Percentiles rank a stretch among this genome's conserved stretches.
Evolutionary conservation across 2,329 filamentous ascomycete species (phyloP).

Genomic region (Ascochyta rabiei): DNA sequence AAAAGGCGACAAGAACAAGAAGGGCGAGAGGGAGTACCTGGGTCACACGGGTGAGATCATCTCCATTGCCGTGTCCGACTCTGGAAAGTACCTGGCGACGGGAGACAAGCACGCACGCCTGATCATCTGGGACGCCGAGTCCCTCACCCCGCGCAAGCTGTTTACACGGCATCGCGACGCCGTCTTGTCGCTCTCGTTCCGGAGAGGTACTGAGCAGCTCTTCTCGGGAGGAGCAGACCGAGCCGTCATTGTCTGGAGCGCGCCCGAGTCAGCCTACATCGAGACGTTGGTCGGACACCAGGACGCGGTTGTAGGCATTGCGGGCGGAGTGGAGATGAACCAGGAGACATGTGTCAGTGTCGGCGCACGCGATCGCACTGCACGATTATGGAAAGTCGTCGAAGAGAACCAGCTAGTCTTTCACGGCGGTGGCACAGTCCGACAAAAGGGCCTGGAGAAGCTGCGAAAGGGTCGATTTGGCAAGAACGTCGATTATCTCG

Average conservation of each 20-base stretch:
- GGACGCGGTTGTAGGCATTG: conserved; percentile 84
- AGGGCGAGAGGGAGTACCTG: conserved; percentile 64
- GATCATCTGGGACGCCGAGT: conserved; percentile 85
- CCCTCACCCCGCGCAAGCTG: conserved; percentile 77
- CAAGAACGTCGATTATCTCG: conserved; percentile 32
- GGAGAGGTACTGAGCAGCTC: conserved; percentile 84
- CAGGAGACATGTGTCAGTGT: conserved; percentile 91
- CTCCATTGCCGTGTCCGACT: conserved; percentile 82
- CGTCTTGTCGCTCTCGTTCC: conserved; percentile 83
- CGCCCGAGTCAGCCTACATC: conserved; percentile 90
- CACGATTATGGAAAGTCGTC: conserved; percentile 91
- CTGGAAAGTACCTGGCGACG: conserved; percentile 89
- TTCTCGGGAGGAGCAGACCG: conserved; percentile 91
- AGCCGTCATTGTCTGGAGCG: conserved; percentile 93
- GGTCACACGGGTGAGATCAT: conserved; percentile 83
- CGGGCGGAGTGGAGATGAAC: conserved; percentile 62
- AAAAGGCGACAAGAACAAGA: conserved; percentile 65
- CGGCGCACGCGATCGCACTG: conserved; percentile 87
- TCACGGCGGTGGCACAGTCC: conserved; percentile 72
- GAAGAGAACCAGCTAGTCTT: conserved; percentile 97
- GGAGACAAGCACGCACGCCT: conserved; percentile 84
- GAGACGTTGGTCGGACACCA: conserved; percentile 97
- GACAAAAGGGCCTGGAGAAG: conserved; percentile 48
- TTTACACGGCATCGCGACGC: conserved; percentile 93
- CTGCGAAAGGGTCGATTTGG: conserved; percentile 45